Percentiles rank a stretch among this genome's conserved stretches.
phyloP scores from a whole-genome alignment of 148 eudicot species.

The Persicaria tinctoria region DNA sequence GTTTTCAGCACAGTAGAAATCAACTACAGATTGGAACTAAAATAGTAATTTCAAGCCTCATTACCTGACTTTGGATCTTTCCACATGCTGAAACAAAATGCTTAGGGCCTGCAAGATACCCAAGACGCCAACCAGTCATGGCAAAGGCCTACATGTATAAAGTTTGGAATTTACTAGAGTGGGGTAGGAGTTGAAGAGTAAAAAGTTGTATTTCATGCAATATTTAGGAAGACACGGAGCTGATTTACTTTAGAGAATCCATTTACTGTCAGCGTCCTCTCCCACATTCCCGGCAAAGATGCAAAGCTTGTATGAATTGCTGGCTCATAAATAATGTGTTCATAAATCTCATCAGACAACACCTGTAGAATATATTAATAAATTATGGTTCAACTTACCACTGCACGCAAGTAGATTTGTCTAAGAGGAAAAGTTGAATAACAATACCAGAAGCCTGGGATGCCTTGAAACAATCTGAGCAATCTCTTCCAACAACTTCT shows the following conservation, averaged over 20 bases:
- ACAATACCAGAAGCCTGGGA: slow-evolving; percentile 76
- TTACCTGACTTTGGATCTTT: slow-evolving; percentile 97
- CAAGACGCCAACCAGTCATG: slow-evolving; percentile 99
- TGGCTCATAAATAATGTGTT: slow-evolving; percentile 87
- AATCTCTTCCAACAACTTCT: slow-evolving; percentile 66
- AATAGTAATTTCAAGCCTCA: background rate
- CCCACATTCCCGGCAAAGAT: slow-evolving; percentile 98
- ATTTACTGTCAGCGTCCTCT: slow-evolving; percentile 87
- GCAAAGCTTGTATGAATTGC: slow-evolving; percentile 97
- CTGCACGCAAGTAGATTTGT: background rate
- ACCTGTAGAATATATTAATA: slow-evolving; percentile 37
- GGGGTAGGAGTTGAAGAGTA: background rate
- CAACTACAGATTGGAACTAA: background rate
- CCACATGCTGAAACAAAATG: slow-evolving; percentile 87
- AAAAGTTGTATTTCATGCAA: background rate
- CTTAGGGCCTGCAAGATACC: slow-evolving; percentile 91
- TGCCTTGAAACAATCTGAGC: slow-evolving; percentile 70
- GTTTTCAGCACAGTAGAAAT: background rate
- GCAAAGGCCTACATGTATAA: slow-evolving; percentile 65
- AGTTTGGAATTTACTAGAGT: slow-evolving; percentile 1
- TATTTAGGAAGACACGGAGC: background rate
- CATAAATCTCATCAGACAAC: slow-evolving; percentile 88
- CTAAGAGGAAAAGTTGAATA: background rate
- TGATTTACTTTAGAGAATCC: slow-evolving; percentile 84
- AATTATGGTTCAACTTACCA: background rate